A percentile compares a stretch with the other conserved stretches of the same genome.
These are phyloP conservation scores for Boletus subparvulus DNA, from an alignment of 768 basidiomycete genomes.

Conservation along the genomic window DNA sequence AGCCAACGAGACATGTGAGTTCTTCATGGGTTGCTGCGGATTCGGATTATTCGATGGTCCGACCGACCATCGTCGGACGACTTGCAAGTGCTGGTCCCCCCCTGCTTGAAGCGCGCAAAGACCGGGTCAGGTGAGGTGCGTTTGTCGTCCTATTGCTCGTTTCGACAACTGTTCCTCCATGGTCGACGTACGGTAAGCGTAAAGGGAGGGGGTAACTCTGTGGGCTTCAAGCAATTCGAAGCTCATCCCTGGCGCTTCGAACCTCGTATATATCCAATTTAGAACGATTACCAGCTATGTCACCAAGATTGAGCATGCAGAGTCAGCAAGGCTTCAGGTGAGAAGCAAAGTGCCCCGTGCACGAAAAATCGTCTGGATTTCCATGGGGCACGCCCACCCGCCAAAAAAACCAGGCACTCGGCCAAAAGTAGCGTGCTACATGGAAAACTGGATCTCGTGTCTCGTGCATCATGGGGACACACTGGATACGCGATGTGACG, in stretches of 20 bases:
- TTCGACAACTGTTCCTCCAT: not conserved
- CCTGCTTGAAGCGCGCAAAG: not conserved
- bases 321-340: not conserved
- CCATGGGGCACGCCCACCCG: no score
- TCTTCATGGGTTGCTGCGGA: conserved; percentile 13
- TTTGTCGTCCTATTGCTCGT: not conserved
- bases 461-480: no score
- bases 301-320: not conserved
- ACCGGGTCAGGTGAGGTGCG: not conserved
- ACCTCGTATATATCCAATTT: not conserved
- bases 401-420: no score
- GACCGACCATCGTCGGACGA: not conserved
- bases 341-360: not conserved
- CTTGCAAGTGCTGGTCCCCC: not conserved
- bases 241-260: not conserved
- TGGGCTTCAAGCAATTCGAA: no score
- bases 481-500: no score
- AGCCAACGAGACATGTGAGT: not conserved
- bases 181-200: no score
- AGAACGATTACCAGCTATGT: not conserved
- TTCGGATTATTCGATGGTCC: not conserved
- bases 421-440: no score
- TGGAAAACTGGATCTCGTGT: no score
- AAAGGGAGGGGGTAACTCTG: no score
- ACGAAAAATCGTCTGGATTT: no score